These are phyloP conservation scores for Entophlyctis luteolus DNA, from an alignment of 192 early-diverging fungal species.

Conservation along the genomic window DNA sequence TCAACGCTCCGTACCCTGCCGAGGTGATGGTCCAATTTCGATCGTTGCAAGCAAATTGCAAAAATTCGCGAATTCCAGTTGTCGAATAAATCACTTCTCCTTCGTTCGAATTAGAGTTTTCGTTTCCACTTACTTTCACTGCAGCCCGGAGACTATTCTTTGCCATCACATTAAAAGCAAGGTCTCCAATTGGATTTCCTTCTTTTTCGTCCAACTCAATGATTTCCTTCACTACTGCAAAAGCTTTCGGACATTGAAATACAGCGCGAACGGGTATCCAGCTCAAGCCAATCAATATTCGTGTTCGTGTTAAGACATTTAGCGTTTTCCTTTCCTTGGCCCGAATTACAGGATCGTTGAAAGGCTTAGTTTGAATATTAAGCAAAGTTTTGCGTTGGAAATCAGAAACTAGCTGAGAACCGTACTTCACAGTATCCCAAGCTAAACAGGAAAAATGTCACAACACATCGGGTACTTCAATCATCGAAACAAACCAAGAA, in stretches of 20 bases:
- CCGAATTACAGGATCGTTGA: no score
- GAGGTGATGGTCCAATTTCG: not conserved
- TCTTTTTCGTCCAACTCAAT: constrained; percentile 1
- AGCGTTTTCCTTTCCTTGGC: no score
- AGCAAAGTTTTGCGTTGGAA: no score
- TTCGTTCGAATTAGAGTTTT: not conserved
- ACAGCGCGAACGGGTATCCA: no score
- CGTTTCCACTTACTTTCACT: no score
- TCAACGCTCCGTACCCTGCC: not conserved
- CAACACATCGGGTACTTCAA: no score
- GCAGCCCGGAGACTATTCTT: not conserved
- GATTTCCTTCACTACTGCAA: not conserved
- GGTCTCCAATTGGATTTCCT: not conserved
- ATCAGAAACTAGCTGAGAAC: no score
- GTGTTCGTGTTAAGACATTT: no score
- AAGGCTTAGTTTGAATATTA: no score
- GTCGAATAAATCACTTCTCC: not conserved
- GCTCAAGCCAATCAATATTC: no score
- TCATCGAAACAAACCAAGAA: no score
- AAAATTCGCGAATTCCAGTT: not conserved
- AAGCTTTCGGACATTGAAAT: not conserved
- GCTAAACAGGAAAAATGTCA: no score
- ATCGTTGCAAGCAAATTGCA: not conserved
- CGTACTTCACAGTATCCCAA: not conserved
- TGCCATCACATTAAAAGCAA: not conserved